phyloP scores from a whole-genome alignment of 1,139 yeast species.

The Ashbya aceris region DNA sequence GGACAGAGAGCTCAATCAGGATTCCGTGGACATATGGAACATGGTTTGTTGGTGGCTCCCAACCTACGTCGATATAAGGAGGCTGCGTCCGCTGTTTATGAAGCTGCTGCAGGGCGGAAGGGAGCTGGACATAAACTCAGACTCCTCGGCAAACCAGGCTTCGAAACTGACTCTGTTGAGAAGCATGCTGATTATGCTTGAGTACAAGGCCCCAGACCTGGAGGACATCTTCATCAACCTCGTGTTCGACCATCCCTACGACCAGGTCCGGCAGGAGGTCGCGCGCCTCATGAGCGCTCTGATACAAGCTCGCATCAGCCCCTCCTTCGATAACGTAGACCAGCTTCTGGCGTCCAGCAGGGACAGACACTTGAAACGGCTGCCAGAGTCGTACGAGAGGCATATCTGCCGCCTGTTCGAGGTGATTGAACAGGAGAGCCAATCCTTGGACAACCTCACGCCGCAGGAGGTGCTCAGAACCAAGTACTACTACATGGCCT shows the following conservation, averaged over 20 bases:
- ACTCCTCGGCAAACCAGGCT: conserved; percentile 61
- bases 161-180: conserved; percentile 48
- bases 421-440: conserved; percentile 38
- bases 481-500: conserved; percentile 32
- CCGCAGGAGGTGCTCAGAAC: conserved; percentile 32
- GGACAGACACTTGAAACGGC: conserved; percentile 32
- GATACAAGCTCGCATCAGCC: conserved; percentile 44
- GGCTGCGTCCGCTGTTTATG: conserved; percentile 47
- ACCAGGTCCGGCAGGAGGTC: conserved; percentile 62
- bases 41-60: conserved; percentile 72
- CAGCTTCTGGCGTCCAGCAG: conserved; percentile 37
- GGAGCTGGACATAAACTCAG: conserved; percentile 43
- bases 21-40: conserved; percentile 68
- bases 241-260: conserved; percentile 56
- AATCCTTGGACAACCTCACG: conserved; percentile 25
- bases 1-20: conserved; percentile 60
- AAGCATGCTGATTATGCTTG: conserved; percentile 44
- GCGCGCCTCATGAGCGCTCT: conserved; percentile 56
- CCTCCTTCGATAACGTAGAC: conserved; percentile 38
- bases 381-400: conserved; percentile 23
- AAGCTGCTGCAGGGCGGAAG: conserved; percentile 37
- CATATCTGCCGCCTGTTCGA: conserved; percentile 35
- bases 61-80: conserved; percentile 53
- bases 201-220: conserved; percentile 51
- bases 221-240: conserved; percentile 39